Evolutionary conservation across 257 asterid genomes (phyloP), one percentile per base, ranked within the genome.

Genomic region (Linaria vulgaris): DNA sequence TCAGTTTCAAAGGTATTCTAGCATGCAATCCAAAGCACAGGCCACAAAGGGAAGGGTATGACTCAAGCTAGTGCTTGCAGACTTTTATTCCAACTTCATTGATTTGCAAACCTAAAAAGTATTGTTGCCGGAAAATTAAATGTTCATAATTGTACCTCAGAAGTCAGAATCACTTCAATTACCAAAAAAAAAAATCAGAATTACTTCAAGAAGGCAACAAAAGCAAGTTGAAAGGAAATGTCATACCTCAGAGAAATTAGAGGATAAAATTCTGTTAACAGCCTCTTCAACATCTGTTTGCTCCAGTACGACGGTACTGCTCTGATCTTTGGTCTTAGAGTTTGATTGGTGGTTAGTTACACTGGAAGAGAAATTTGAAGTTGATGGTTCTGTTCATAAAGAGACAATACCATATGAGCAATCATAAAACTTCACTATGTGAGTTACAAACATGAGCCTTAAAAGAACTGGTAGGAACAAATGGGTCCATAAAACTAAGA

Each of bases 171-270:
- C n/a, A n/a, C 12, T 15, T 21, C 0, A 51, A n/a, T 15, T 53
- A 13, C 8, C 12, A 43, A 47, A 9, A 46, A 19, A 17, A 49
- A 30, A 31, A 13, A 63, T 44, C 47, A 14, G 7, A 34, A 3
- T 13, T 27, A 43, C 13, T 15, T 21, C 17, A 58, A 56, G 34
- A 17, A 63, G 15, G 30, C 46, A 25, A 19, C 34, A 8, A 1
- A 34, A 25, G 5, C 2, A 48, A 43, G n/a, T 8, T 3, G 34
- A 14, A 50, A 48, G 17, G 22, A 37, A 22, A 30, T 67, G 15
- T 51, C 48, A 63, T 74, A 92, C 99, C 95, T 80, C 88, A 0
- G 80, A 66, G 75, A 87, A 92, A 43, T 74, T 69, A 56, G 90
- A 74, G 51, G 96, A 78, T 61, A 90, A 71, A 67, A 85, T 66